These are phyloP conservation scores for Magnolia sinica DNA, from an alignment of 164 flowering plant species.

Conservation along the genomic window DNA sequence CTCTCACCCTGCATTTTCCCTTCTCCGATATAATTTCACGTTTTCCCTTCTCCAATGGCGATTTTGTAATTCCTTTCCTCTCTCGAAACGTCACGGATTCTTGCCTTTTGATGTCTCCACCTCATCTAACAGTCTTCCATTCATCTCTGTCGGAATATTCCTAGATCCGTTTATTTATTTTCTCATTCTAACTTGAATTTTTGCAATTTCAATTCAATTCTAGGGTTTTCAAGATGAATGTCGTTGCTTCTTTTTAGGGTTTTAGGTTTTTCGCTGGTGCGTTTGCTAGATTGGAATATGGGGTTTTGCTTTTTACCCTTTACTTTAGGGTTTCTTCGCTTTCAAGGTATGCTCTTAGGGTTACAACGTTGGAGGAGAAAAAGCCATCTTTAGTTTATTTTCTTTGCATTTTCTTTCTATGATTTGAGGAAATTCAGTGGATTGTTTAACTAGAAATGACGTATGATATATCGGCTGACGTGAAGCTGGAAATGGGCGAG, in stretches of 20 bases:
- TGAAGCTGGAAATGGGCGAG: conserved; percentile 30
- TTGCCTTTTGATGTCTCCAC: neutral
- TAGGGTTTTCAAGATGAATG: neutral
- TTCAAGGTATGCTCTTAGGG: neutral
- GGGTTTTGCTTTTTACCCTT: neutral
- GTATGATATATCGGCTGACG: conserved; percentile 30
- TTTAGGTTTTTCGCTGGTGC: neutral
- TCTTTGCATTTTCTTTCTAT: neutral
- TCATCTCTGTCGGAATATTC: neutral
- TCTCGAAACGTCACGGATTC: neutral
- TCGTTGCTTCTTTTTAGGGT: neutral
- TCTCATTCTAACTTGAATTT: neutral
- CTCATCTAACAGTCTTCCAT: neutral
- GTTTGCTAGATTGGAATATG: neutral
- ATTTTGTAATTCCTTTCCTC: neutral
- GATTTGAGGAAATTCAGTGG: neutral
- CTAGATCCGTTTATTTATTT: neutral
- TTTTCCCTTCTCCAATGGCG: neutral
- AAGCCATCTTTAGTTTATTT: neutral
- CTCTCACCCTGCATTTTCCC: too few species aligned
- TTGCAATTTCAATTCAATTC: neutral
- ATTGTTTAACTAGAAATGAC: conserved; percentile 1
- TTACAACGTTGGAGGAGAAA: neutral
- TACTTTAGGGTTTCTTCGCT: neutral
- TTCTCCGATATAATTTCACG: too few species aligned